These are phyloP conservation scores for Pseudozyma thailandica DNA, from an alignment of 1,284 basidiomycete genomes.

Conservation along the genomic window DNA sequence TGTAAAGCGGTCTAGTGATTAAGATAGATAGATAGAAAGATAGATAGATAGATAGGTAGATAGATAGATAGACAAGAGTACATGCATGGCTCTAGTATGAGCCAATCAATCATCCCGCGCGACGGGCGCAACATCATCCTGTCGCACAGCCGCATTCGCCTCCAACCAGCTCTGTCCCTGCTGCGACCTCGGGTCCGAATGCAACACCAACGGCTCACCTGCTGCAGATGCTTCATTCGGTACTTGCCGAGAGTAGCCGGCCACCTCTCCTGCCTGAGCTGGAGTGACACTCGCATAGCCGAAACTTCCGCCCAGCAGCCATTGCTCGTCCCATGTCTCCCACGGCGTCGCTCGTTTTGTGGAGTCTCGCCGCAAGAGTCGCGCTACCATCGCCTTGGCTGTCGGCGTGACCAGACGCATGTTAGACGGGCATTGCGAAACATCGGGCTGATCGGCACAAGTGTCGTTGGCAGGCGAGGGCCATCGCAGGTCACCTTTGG, in stretches of 20 bases:
- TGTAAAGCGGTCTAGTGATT: too few relatives aligned
- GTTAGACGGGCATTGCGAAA: constrained; percentile 24
- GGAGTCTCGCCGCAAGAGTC: constrained; percentile 61
- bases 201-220: constrained; percentile 42
- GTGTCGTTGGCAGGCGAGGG: constrained; percentile 68
- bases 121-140: constrained; percentile 34
- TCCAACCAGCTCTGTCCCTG: constrained; percentile 56
- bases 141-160: constrained; percentile 37
- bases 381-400: constrained; percentile 57
- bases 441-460: constrained; percentile 30
- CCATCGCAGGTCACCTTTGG: constrained; percentile 66
- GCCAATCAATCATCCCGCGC: constrained; percentile 51
- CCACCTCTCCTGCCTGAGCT: neutral
- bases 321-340: constrained; percentile 64
- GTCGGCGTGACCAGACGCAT: constrained; percentile 61
- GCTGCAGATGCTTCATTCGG: constrained; percentile 48
- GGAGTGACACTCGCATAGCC: constrained; percentile 7
- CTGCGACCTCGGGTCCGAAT: constrained; percentile 52
- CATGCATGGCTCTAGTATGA: too few relatives aligned
- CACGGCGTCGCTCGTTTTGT: constrained; percentile 55
- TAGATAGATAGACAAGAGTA: too few relatives aligned
- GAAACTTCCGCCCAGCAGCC: constrained; percentile 63
- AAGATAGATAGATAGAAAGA: too few relatives aligned
- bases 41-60: too few relatives aligned
- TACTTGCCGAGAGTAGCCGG: too few relatives aligned